Percentiles rank a stretch among this genome's conserved stretches.
Evolutionary conservation across 345 rosid species (phyloP).

Genomic region (Cardamine occulta): DNA sequence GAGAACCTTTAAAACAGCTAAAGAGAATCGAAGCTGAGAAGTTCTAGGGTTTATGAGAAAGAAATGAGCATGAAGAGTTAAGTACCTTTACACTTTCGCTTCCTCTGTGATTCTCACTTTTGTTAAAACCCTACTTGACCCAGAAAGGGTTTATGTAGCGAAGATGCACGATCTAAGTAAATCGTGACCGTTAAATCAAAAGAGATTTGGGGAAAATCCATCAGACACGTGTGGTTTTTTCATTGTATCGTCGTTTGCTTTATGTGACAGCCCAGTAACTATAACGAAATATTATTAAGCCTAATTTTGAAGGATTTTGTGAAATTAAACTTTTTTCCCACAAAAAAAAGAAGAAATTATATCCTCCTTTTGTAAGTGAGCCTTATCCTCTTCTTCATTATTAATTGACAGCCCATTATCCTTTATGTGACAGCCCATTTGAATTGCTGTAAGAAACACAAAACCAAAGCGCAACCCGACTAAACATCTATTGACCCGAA

Average conservation of each 20-base stretch:
- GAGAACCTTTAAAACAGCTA: constrained; percentile 6
- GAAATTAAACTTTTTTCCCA: no score
- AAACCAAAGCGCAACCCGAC: constrained; percentile 4
- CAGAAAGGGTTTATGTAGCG: constrained; percentile 40
- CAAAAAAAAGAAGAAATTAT: no score
- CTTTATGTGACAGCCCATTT: no score
- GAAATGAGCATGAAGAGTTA: constrained; percentile 8
- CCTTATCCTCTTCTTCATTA: neutral
- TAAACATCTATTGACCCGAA: neutral
- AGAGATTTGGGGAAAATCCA: neutral
- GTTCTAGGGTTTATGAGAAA: constrained; percentile 30
- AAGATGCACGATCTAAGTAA: constrained; percentile 4
- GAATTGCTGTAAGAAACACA: neutral
- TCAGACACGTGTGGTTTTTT: neutral
- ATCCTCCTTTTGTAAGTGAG: neutral
- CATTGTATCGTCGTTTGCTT: neutral
- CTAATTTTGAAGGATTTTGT: no score
- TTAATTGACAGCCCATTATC: no score
- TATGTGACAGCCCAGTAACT: constrained; percentile 7
- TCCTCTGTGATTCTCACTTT: constrained; percentile 19
- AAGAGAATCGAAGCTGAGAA: neutral
- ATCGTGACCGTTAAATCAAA: constrained; percentile 23
- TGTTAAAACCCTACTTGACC: constrained; percentile 39
- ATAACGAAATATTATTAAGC: neutral
- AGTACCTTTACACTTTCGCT: constrained; percentile 33